Percentiles rank a stretch among this genome's conserved stretches.
Conservation (phyloP, 129 eudicot species). For the Centaurea solstitialis region DNA sequence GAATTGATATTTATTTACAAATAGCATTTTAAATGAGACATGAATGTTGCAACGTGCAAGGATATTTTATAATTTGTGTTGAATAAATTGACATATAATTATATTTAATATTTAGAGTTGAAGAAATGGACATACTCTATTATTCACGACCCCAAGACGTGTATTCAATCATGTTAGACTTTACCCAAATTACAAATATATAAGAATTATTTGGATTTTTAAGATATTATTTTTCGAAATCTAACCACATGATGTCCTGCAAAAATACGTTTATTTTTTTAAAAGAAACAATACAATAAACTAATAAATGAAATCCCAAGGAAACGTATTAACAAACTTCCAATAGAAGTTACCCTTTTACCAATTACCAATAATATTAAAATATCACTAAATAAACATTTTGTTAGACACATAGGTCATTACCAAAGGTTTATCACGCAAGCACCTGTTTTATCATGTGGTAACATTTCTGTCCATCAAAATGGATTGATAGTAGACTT, state of each 20-base stretch:
- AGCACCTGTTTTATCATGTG: too few relatives aligned
- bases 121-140: conserved; percentile 2
- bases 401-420: too few relatives aligned
- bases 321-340: not conserved
- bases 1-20: not conserved
- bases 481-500: too few relatives aligned
- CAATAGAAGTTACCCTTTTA: not conserved
- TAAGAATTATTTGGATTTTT: conserved; percentile 6
- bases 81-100: not conserved
- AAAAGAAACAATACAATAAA: not conserved
- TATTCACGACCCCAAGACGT: conserved; percentile 14
- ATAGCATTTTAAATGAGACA: not conserved
- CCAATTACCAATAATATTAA: not conserved
- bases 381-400: not conserved
- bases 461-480: too few relatives aligned
- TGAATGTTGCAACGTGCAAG: conserved; percentile 27
- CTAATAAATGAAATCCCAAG: too few relatives aligned
- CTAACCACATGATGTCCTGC: conserved; percentile 15
- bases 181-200: conserved; percentile 30
- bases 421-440: too few relatives aligned
- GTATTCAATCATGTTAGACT: conserved; percentile 31
- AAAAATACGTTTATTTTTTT: not conserved
- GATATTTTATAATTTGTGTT: not conserved
- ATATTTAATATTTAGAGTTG: not conserved
- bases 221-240: conserved; percentile 14